Base-by-base conservation (phyloP, 139 green algal species). In the Coelastrella sp. region DNA sequence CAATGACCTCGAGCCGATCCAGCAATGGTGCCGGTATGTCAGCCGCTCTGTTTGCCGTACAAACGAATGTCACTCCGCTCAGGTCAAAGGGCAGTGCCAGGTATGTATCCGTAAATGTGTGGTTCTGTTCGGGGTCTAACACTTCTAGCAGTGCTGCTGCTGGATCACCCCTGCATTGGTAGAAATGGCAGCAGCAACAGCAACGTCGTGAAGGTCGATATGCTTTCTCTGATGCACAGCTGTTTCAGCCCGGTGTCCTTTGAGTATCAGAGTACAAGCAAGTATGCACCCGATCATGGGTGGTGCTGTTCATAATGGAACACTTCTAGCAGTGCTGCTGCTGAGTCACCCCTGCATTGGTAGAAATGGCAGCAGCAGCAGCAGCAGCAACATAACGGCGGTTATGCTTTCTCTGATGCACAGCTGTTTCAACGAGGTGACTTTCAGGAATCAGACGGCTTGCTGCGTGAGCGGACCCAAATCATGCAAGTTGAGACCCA, bases 91-190 rank as follows among this genome's bases (percentile, higher is more conserved):
- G 98, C 64, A 99, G 94, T 75, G 98, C 97, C 71, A 99, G 90
- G 94, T 99, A 99, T 82, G 98, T 96, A 92, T 99, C 98, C 16
- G 96, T 80, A 90, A 99, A 99, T 32, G 90, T 83, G 13, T 83
- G 22, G 89, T 99, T 99, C 94, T 99, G 98, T 93, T 99, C 98
- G 11, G 98, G 97, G 92, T 99, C 98, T 19, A 99, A 92, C 90
- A 99, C 92, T 94, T 99, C 97, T 19, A 99, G 93, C 85, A 99
- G 92, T 20, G 97, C 97, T 19, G 91, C 89, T 71, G 90, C 92
- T 60, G 79, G 86, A 89, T 94, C 89, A n/a, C 89, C 86, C 77
- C 92, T 86, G 32, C 77, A 11, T 19, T 14, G 7, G 4, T n/a
- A 32, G 11, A 47, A 47, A 2, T 4, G 17, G 80, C 5, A 58